Evolutionary conservation across 164 flowering plant genomes (phyloP).

Genomic region (Stephania japonica): DNA sequence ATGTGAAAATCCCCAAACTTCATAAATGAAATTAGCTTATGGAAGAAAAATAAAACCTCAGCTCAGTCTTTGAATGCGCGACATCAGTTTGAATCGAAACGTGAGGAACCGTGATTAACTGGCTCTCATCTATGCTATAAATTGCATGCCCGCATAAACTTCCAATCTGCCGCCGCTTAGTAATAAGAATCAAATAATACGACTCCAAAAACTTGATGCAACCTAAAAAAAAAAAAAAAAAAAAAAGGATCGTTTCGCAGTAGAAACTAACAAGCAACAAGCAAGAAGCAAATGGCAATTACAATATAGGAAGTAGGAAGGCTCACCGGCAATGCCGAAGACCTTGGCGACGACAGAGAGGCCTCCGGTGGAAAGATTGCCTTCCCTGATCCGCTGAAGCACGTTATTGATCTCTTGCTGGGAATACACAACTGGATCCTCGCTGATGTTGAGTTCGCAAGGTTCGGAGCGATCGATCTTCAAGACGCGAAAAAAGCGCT

Average conservation of each 20-base stretch:
- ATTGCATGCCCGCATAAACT: constrained; percentile 93
- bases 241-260: too few species aligned
- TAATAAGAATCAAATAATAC: constrained; percentile 81
- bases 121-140: constrained; percentile 87
- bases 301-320: neutral
- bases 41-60: constrained; percentile 42
- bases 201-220: constrained; percentile 95
- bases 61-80: constrained; percentile 91
- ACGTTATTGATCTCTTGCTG: constrained; percentile 78
- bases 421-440: constrained; percentile 96
- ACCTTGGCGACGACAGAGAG: constrained; percentile 64
- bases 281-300: neutral
- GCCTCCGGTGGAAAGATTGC: constrained; percentile 93
- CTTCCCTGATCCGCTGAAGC: constrained; percentile 86
- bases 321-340: constrained; percentile 85
- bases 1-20: neutral
- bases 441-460: constrained; percentile 83
- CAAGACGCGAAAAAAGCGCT: constrained; percentile 69
- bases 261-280: neutral
- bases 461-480: constrained; percentile 95
- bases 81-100: constrained; percentile 76
- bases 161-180: constrained; percentile 91
- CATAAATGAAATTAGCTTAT: neutral
- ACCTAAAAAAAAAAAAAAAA: constrained; percentile 33
- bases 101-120: constrained; percentile 82